Base-by-base conservation (phyloP, 2,329 filamentous ascomycete species). In the Neophaeococcomyces aloes region DNA sequence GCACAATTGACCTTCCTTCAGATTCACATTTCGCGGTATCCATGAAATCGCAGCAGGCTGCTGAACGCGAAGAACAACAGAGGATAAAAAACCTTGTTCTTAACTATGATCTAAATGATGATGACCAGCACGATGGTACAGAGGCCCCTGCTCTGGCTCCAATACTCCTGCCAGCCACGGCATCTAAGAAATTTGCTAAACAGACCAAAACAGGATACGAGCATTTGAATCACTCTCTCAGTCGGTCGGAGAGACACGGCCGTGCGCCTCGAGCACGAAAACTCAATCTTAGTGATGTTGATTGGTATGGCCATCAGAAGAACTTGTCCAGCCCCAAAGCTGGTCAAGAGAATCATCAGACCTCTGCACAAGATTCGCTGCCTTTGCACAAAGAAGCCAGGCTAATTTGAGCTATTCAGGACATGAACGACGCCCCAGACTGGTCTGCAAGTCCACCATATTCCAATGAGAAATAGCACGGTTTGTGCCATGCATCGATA, bases 41-140 rank as follows among this genome's bases (percentile, higher is more conserved):
- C 33, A 91, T 98, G 87, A 91, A 86, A 61, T 87, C 78, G 48
- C 88, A 96, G 66, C 88, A 95, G 61, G 84, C 93, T 65, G 89
- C 87, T 2, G 89, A 96, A 61, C 82, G 83, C 42, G 91, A 94
- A 60, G 93, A 98, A 63, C 89, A 98, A 63, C 87, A 95, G 63
- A 84, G 91, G 50, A 98, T 98, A 76, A 98, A 98, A 70, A 94
- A 86, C 58, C 73, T 98, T 35, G 91, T 98, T 42, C 71, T 98
- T 55, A 96, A 95, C 64, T 94, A 95, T 60, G 91, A 98, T 65
- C 78, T 94, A 59, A 80, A 86, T 40, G 87, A 93, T 50, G 75
- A 79, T 57, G 85, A 93, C 59, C 81, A 87, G 52, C 67, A 72
- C 57, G 84, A 91, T 69, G 81, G 86, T 93, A 75, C 78, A 69